Percentiles rank a stretch among this genome's conserved stretches.
These are phyloP conservation scores for Cyberlindnera nakhonratchasimensis DNA, from an alignment of 805 yeast genomes.

Conservation along the genomic window DNA sequence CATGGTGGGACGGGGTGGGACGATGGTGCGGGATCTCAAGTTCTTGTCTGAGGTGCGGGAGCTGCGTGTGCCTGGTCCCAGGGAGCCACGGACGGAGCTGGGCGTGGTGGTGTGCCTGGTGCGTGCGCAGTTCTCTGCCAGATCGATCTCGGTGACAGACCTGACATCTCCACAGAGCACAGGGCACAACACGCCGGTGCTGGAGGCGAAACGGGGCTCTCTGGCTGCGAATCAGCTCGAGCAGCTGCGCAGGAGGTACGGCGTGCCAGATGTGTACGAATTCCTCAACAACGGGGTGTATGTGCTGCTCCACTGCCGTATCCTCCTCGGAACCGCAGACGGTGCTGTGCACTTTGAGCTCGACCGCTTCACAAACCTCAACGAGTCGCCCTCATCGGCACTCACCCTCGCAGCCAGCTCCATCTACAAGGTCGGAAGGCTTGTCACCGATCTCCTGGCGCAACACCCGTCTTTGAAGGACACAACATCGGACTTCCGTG, in stretches of 20 bases:
- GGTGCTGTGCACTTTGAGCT: not conserved
- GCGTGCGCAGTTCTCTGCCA: not conserved
- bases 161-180: not conserved
- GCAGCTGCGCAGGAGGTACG: not conserved
- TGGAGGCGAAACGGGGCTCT: not conserved
- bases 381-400: not conserved
- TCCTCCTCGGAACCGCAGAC: not conserved
- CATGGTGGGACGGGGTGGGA: not conserved
- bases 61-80: not conserved
- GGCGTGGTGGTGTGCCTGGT: conserved; percentile 3
- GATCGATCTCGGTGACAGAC: conserved; percentile 3
- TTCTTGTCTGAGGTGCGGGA: conserved; percentile 1
- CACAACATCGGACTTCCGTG: not conserved
- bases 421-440: not conserved
- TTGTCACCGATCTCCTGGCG: not conserved
- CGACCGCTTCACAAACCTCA: not conserved
- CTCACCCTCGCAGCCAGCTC: not conserved
- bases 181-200: conserved; percentile 1
- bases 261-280: not conserved
- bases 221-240: not conserved
- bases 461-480: not conserved
- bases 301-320: not conserved
- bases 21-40: conserved; percentile 1
- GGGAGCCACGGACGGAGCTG: not conserved
- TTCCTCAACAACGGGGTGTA: not conserved